Evolutionary conservation across 2,329 filamentous ascomycete species (phyloP), one percentile per base, ranked within the genome.

Genomic region (Hypoxylon sp.): DNA sequence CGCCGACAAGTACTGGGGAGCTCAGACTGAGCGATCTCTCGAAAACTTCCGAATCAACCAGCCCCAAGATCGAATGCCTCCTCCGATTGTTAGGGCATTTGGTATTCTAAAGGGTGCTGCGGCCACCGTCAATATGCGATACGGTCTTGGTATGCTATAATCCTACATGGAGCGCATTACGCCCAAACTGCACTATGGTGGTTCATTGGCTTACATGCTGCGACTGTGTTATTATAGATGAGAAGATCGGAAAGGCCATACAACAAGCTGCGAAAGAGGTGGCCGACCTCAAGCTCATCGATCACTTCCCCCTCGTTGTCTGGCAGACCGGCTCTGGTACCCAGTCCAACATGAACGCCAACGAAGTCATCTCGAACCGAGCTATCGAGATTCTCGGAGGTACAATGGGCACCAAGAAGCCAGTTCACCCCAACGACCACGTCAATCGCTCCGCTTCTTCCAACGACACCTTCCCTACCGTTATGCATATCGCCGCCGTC

Each of bases 301-400:
- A 98, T 82, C 95, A 98, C 87, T 98, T 99, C 85, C 96, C 96
- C 73, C 92, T 98, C 68, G 95, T 98, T 63, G 95, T 99, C 79
- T 99, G 96, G 96, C 96, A 99, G 87, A 99, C 96, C 60, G 96
- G 96, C 72, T 98, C 96, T 55, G 96, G 96, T 80, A 98, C 96
- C 31, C 96, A 98, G 87, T 98, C 94, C 82, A 98, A 97, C 90
- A 98, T 98, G 96, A 99, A 99, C 85, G 94, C 95, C 80, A 99
- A 99, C 86, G 96, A 99, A 83, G 96, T 99, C 83, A 98, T 99
- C 83, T 98, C 95, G 73, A 99, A 98, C 89, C 93, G 96, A 73
- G 96, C 96, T 73, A 98, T 98, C 82, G 95, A 98, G 86, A 97
- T 98, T 72, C 88, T 98, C 59, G 96, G 96, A 75, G 96, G 96